A percentile compares a stretch with the other conserved stretches of the same genome.
These are phyloP conservation scores for Penicillium riverlandense DNA, from an alignment of 495 filamentous ascomycete species.

Conservation along the genomic window DNA sequence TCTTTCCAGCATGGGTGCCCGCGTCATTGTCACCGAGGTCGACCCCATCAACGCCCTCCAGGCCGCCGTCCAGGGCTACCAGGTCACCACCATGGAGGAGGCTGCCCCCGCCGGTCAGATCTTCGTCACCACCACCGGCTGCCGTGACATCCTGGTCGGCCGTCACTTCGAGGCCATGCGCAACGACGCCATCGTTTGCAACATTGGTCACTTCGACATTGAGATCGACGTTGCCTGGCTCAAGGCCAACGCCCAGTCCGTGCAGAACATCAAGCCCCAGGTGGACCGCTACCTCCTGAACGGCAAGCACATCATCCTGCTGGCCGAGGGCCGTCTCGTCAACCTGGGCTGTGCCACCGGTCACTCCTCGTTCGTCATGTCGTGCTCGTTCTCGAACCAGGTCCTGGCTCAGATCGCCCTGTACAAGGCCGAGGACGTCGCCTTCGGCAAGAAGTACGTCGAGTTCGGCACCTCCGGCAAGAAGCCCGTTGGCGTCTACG, in stretches of 20 bases:
- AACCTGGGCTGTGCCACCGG: slow-evolving; percentile 98
- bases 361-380: slow-evolving; percentile 99
- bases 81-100: slow-evolving; percentile 97
- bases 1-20: slow-evolving; percentile 92
- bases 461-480: slow-evolving; percentile 91
- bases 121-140: slow-evolving; percentile 98
- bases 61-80: slow-evolving; percentile 92
- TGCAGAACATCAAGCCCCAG: slow-evolving; percentile 99
- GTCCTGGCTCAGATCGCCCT: slow-evolving; percentile 98
- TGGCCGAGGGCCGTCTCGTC: slow-evolving; percentile 97
- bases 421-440: slow-evolving; percentile 84
- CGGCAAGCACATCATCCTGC: slow-evolving; percentile 95
- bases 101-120: slow-evolving; percentile 84
- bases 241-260: slow-evolving; percentile 87
- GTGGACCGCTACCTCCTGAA: slow-evolving; percentile 97
- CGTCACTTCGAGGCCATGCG: slow-evolving; percentile 94
- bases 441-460: slow-evolving; percentile 85
- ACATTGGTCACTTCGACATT: slow-evolving; percentile 99
- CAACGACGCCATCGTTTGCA: slow-evolving; percentile 99
- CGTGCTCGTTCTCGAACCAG: slow-evolving; percentile 99
- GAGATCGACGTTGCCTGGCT: slow-evolving; percentile 99
- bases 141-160: slow-evolving; percentile 91
- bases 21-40: slow-evolving; percentile 93
- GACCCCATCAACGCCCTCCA: slow-evolving; percentile 99
- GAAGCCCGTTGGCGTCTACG: slow-evolving; percentile 88